Percentiles rank a stretch among this genome's conserved stretches.
These are phyloP conservation scores for Westerdykella ornata DNA, from an alignment of 2,329 filamentous ascomycete species.

Conservation along the genomic window DNA sequence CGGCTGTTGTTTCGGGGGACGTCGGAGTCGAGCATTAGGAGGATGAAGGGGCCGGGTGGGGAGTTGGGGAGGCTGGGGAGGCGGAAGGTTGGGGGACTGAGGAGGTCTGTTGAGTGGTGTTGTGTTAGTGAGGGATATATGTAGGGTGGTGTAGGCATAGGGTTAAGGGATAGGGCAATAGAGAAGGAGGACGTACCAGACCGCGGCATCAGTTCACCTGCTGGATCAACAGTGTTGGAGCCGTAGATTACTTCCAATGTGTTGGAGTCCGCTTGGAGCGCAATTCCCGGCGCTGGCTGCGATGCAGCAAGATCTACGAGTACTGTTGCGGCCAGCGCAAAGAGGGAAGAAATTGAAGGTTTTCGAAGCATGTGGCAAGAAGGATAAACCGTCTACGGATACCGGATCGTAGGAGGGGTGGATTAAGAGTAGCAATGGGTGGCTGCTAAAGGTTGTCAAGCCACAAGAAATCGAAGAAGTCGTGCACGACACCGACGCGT, in stretches of 20 bases:
- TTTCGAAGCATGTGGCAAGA: too few relatives aligned
- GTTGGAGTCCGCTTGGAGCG: conserved; percentile 12
- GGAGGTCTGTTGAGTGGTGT: conserved; percentile 16
- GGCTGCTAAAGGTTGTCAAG: too few relatives aligned
- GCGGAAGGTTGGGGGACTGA: conserved; percentile 18
- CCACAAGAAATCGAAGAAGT: too few relatives aligned
- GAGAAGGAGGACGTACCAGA: conserved; percentile 15
- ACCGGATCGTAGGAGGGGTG: too few relatives aligned
- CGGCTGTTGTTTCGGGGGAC: conserved; percentile 28
- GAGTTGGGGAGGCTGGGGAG: conserved; percentile 12
- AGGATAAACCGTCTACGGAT: too few relatives aligned
- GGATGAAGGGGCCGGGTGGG: conserved; percentile 10
- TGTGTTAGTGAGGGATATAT: background rate
- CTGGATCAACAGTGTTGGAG: conserved; percentile 27
- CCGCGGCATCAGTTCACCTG: conserved; percentile 29
- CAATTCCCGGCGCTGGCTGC: conserved; percentile 27
- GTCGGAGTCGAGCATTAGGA: conserved; percentile 30
- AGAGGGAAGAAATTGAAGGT: too few relatives aligned
- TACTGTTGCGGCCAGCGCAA: too few relatives aligned
- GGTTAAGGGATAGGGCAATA: too few relatives aligned
- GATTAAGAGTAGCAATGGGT: too few relatives aligned
- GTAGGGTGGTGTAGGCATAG: too few relatives aligned
- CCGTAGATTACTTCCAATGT: conserved; percentile 25
- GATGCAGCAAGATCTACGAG: conserved; percentile 1
- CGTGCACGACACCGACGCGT: too few relatives aligned